Percentiles rank a stretch among this genome's conserved stretches.
These are phyloP conservation scores for Fermentozyma sake DNA, from an alignment of 1,139 yeast species.

Conservation along the genomic window DNA sequence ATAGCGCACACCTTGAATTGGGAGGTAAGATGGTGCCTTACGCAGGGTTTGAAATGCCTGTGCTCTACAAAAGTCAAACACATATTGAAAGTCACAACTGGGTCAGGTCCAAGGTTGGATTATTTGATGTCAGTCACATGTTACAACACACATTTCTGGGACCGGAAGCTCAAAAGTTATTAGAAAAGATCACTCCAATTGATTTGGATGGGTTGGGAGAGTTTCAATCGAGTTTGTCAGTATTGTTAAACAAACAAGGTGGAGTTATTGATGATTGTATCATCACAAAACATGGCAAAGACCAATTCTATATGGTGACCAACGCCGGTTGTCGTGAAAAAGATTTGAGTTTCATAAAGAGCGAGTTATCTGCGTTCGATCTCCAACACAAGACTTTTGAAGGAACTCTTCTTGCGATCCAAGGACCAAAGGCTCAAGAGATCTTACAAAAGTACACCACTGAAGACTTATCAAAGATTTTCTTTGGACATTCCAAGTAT, in stretches of 20 bases:
- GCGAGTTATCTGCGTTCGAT: slow-evolving; percentile 42
- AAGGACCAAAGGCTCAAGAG: slow-evolving; percentile 79
- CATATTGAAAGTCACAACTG: slow-evolving; percentile 93
- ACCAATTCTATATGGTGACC: slow-evolving; percentile 84
- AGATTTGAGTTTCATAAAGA: slow-evolving; percentile 61
- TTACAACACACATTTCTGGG: slow-evolving; percentile 81
- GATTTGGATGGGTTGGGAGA: slow-evolving; percentile 57
- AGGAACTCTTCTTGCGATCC: slow-evolving; percentile 81
- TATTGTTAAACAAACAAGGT: slow-evolving; percentile 66
- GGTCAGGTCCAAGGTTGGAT: slow-evolving; percentile 84
- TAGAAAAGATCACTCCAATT: slow-evolving; percentile 81
- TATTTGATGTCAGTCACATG: slow-evolving; percentile 97
- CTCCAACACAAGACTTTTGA: slow-evolving; percentile 63
- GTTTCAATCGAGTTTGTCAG: slow-evolving; percentile 70
- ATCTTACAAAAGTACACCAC: slow-evolving; percentile 63
- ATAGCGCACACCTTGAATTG: slow-evolving; percentile 69
- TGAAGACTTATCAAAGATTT: slow-evolving; percentile 53
- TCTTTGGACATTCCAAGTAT: slow-evolving; percentile 70
- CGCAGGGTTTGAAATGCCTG: slow-evolving; percentile 96
- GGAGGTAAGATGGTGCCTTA: slow-evolving; percentile 94
- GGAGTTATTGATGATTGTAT: slow-evolving; percentile 93
- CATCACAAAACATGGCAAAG: slow-evolving; percentile 77
- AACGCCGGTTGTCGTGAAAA: slow-evolving; percentile 92
- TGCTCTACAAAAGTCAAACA: slow-evolving; percentile 72
- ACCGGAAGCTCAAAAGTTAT: slow-evolving; percentile 57